Evolutionary conservation across 257 asterid species (phyloP).

Genomic region (Solanum rostratum): DNA sequence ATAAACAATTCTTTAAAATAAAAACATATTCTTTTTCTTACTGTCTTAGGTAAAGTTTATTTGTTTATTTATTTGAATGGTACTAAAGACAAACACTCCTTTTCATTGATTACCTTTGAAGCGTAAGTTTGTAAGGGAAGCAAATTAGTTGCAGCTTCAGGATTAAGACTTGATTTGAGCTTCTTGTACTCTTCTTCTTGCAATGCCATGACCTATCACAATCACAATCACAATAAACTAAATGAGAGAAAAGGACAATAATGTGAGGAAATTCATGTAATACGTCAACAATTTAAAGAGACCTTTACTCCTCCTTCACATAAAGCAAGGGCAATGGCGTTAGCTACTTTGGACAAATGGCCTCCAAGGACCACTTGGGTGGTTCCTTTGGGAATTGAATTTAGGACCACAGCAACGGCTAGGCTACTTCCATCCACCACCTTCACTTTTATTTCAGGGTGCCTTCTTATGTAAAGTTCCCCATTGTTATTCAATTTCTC

Average conservation of each 20-base stretch:
- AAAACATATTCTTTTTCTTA: neutral
- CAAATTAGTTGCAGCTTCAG: constrained; percentile 28
- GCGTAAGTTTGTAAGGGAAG: constrained; percentile 23
- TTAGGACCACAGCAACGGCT: constrained; percentile 21
- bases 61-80: neutral
- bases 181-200: constrained; percentile 48
- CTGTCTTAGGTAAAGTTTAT: neutral
- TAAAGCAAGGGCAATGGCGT: constrained; percentile 5
- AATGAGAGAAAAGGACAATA: neutral
- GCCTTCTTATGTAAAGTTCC: constrained; percentile 16
- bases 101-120: constrained; percentile 31
- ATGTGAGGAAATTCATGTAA: neutral
- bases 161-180: constrained; percentile 32
- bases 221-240: neutral
- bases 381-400: constrained; percentile 21
- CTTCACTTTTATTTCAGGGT: constrained; percentile 13
- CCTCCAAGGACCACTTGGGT: constrained; percentile 15
- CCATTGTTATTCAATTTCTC: constrained; percentile 18
- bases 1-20: neutral
- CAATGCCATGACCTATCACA: constrained; percentile 33
- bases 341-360: constrained; percentile 14
- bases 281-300: neutral
- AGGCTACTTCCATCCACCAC: constrained; percentile 32
- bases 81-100: neutral
- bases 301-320: constrained; percentile 20